phyloP scores from a whole-genome alignment of 2,329 filamentous ascomycete species.

The Fusarium fujikuroi region DNA sequence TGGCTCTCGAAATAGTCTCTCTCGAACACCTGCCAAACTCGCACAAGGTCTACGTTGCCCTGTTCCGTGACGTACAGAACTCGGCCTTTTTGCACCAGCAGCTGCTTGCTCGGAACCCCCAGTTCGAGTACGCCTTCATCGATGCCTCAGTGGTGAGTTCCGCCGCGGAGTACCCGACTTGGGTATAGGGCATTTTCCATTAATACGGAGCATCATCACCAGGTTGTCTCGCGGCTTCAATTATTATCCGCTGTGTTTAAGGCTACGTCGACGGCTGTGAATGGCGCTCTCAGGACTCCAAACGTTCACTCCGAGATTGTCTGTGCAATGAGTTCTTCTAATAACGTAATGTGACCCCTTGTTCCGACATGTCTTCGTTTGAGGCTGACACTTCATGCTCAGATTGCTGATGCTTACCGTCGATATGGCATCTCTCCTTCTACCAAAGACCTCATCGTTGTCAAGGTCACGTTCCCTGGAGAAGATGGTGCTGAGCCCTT shows the following conservation, averaged over 20 bases:
- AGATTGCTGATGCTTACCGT: constrained; percentile 94
- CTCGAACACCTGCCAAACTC: constrained; percentile 79
- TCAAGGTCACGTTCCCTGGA: constrained; percentile 76
- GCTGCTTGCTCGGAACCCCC: constrained; percentile 82
- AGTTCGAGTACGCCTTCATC: constrained; percentile 93
- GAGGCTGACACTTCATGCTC: constrained; percentile 14
- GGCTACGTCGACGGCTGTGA: constrained; percentile 74
- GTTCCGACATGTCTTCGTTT: not conserved
- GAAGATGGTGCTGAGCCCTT: constrained; percentile 53
- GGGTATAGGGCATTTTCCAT: not conserved
- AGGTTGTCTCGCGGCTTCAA: constrained; percentile 79
- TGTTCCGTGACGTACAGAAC: constrained; percentile 83
- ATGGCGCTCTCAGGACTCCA: constrained; percentile 74
- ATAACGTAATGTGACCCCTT: constrained; percentile 69
- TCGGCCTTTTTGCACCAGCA: constrained; percentile 81
- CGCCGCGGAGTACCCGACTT: constrained; percentile 25
- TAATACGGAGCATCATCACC: constrained; percentile 9
- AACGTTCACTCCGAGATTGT: constrained; percentile 94
- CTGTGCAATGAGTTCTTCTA: constrained; percentile 80
- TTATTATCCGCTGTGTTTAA: constrained; percentile 80
- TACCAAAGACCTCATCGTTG: constrained; percentile 77
- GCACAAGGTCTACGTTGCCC: constrained; percentile 75
- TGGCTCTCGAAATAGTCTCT: constrained; percentile 72
- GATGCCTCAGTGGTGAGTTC: constrained; percentile 79
- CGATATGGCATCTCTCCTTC: constrained; percentile 82